A percentile compares a stretch with the other conserved stretches of the same genome.
phyloP scores from a whole-genome alignment of 208 protist species.

The Leishmania major region DNA sequence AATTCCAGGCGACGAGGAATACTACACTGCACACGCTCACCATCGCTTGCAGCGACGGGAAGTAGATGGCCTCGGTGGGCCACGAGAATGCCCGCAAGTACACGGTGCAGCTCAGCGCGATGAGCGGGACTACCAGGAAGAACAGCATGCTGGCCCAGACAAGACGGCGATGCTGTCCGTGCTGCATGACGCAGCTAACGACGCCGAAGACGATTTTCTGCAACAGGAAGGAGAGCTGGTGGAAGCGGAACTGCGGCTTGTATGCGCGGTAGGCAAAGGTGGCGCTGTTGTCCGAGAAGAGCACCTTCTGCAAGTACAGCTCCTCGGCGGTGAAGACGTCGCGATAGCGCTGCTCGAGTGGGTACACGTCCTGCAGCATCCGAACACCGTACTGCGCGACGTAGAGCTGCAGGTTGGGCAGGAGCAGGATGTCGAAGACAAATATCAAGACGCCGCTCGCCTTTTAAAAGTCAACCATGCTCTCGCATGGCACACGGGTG shows the following conservation, averaged over 20 bases:
- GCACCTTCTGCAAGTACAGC: slow-evolving; percentile 69
- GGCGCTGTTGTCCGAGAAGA: slow-evolving; percentile 57
- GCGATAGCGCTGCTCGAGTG: slow-evolving; percentile 57
- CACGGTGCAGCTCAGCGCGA: slow-evolving; percentile 39
- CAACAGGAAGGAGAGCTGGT: slow-evolving; percentile 61
- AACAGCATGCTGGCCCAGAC: slow-evolving; percentile 53
- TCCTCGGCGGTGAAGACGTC: slow-evolving; percentile 63
- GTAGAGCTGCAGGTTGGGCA: slow-evolving; percentile 61
- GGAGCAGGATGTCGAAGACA: slow-evolving; percentile 41
- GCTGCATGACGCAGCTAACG: slow-evolving; percentile 39
- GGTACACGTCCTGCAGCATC: slow-evolving; percentile 62
- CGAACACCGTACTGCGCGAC: slow-evolving; percentile 48
- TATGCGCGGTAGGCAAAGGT: slow-evolving; percentile 65
- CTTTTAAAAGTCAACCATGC: slow-evolving; percentile 50
- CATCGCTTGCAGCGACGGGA: slow-evolving; percentile 47
- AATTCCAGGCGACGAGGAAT: slow-evolving; percentile 32
- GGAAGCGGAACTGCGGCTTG: slow-evolving; percentile 55
- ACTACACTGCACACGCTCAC: slow-evolving; percentile 44
- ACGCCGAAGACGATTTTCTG: slow-evolving; percentile 70
- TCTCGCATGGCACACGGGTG: slow-evolving; percentile 44
- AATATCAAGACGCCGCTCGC: slow-evolving; percentile 42
- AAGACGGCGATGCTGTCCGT: slow-evolving; percentile 10
- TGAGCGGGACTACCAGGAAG: slow-evolving; percentile 44
- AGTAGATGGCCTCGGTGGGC: slow-evolving; percentile 55
- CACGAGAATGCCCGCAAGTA: slow-evolving; percentile 51